Percentiles rank a stretch among this genome's conserved stretches.
phyloP scores from a whole-genome alignment of 768 basidiomycete genomes.

The Leccinum aurantiacum region DNA sequence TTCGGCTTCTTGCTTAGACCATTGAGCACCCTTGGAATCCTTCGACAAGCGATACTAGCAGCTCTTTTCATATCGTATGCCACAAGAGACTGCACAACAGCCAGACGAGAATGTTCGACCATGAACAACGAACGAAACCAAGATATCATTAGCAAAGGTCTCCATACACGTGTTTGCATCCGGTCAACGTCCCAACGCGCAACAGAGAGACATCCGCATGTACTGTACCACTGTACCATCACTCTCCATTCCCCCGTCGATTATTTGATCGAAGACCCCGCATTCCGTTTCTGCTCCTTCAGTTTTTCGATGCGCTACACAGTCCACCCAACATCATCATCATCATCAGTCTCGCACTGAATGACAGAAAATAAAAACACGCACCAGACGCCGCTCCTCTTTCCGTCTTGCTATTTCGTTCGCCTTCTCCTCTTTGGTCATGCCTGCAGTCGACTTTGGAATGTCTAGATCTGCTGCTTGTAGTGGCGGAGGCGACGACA shows the following conservation, averaged over 20 bases:
- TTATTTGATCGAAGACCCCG: conserved; percentile 11
- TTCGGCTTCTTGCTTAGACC: no score
- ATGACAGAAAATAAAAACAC: conserved; percentile 18
- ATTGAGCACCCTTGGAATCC: no score
- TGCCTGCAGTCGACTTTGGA: conserved; percentile 38
- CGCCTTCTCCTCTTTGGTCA: conserved; percentile 91
- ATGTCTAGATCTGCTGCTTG: conserved; percentile 12
- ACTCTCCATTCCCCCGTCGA: not conserved
- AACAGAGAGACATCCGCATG: not conserved
- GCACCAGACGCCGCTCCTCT: conserved; percentile 87
- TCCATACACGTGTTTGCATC: not conserved
- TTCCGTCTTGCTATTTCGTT: conserved; percentile 90
- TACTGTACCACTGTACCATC: not conserved
- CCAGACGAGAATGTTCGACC: no score
- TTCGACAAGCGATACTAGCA: no score
- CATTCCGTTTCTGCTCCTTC: conserved; percentile 77
- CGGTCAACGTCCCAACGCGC: not conserved
- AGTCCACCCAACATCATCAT: not conserved
- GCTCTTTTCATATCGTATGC: no score
- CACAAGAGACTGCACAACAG: no score
- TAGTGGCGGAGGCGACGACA: conserved; percentile 23
- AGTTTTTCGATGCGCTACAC: conserved; percentile 70
- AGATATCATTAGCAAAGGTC: not conserved
- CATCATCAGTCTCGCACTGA: not conserved
- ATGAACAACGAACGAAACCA: no score